Base-by-base conservation (phyloP, 2,329 filamentous ascomycete species). In the Diaporthe citriasiana region DNA sequence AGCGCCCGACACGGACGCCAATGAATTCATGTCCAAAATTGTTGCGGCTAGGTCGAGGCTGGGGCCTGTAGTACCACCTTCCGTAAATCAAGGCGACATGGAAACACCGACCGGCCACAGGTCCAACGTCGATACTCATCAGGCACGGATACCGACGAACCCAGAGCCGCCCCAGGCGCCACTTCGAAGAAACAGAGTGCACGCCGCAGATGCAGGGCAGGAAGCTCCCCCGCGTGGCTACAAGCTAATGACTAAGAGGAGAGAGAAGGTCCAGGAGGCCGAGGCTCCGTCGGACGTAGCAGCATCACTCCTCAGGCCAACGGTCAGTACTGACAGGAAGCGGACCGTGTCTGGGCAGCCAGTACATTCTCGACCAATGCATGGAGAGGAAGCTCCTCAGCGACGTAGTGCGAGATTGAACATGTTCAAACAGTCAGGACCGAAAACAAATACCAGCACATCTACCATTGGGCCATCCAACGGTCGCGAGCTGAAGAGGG, bases 301-400 rank as follows among this genome's bases (percentile, higher is more conserved):
- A 76, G 82, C 77, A 71, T 81, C 77, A 60, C 79, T 79, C 65
- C 81, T 78, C 83, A 80, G 85, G 84, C 79, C 85, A 72, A 79
- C 85, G 25, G 82, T 87, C 27, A 86, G 85, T 5, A 84, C 87
- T 19, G 94, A 95, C 75, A 91, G 95, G 81, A 98, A 98, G 84
- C 91, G 96, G 78, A 98, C 95, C 1, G 90, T 97, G n/a, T 98
- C 96, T 53, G 96, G 96, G 5, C 94, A 97, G 78, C 89, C 89
- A 19, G 89, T 89, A 65, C 89, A 83, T 76, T 85, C 85, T 65
- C 85, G 83, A 76, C 88, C 85, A 70, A 78, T 82, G 59, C 90
- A 89, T 70, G 82, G 83, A 5, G 89, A 92, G 75, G 93, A 95
- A 53, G 89, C 87, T 25, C 88, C 90, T 2, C 91, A 93, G 77